Conservation (phyloP, 805 yeast species). For the Kodamaea kakaduensis region DNA sequence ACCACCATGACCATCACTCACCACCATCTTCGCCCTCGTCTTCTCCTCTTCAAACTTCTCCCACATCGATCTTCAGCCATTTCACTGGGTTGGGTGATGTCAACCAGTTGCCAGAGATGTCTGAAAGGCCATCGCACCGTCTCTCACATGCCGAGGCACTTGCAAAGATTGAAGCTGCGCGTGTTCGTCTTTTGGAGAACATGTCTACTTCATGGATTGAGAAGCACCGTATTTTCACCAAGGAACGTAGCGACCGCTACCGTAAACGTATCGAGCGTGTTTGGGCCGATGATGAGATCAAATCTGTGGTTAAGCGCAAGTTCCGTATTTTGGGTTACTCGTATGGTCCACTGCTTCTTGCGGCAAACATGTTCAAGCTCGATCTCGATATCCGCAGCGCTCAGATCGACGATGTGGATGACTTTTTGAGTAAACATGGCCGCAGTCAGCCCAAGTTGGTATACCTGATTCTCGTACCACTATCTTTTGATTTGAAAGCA, state of each 20-base stretch:
- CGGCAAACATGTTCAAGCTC: constrained; percentile 26
- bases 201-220: constrained; percentile 33
- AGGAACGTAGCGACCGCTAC: constrained; percentile 24
- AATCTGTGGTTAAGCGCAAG: constrained; percentile 26
- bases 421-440: constrained; percentile 32
- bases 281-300: constrained; percentile 36
- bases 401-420: constrained; percentile 30
- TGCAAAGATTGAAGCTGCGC: constrained; percentile 23
- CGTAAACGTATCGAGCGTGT: constrained; percentile 19
- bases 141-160: constrained; percentile 25
- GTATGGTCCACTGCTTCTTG: constrained; percentile 32
- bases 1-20: no score
- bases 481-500: constrained; percentile 44
- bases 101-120: neutral
- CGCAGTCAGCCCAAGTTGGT: constrained; percentile 51
- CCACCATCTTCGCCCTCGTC: neutral
- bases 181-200: constrained; percentile 21
- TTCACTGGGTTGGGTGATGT: no score
- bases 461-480: constrained; percentile 54
- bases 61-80: neutral
- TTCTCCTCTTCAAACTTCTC: no score
- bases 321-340: constrained; percentile 33
- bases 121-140: neutral
- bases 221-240: constrained; percentile 26
- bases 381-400: constrained; percentile 29